Conservation (phyloP, 2,329 filamentous ascomycete genomes). For the Tolypocladium paradoxum region DNA sequence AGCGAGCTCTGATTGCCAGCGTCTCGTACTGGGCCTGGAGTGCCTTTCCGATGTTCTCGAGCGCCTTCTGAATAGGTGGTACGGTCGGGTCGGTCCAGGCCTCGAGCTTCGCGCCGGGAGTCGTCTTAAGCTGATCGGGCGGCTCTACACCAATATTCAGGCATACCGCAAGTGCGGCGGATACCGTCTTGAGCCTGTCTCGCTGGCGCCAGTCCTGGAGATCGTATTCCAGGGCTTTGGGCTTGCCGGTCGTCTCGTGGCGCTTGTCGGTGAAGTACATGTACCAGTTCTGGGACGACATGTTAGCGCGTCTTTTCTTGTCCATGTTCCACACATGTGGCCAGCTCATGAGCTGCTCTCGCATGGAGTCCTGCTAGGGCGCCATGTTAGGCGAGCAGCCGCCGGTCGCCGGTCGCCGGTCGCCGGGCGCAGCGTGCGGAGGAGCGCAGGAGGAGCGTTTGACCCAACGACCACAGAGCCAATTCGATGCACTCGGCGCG, state of each 20-base stretch:
- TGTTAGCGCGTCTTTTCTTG: constrained; percentile 1
- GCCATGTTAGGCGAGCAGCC: not conserved
- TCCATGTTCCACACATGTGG: not conserved
- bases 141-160: constrained; percentile 97
- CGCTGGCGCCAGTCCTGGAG: constrained; percentile 96
- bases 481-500: not conserved
- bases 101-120: constrained; percentile 84
- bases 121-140: constrained; percentile 92
- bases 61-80: constrained; percentile 68
- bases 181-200: constrained; percentile 92
- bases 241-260: constrained; percentile 87
- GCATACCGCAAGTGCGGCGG: constrained; percentile 85
- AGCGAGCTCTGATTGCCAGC: constrained; percentile 85
- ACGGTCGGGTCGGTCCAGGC: constrained; percentile 92
- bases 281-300: constrained; percentile 68
- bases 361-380: not conserved
- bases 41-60: constrained; percentile 91
- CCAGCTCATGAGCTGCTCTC: not conserved
- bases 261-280: constrained; percentile 99
- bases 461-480: not conserved
- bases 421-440: not conserved
- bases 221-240: constrained; percentile 54
- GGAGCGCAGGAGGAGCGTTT: not conserved
- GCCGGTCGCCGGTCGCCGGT: not conserved
- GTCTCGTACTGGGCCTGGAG: constrained; percentile 96